Evolutionary conservation across 2,329 filamentous ascomycete genomes (phyloP).

Genomic region (Nothophaeocryptopus gaeumannii): DNA sequence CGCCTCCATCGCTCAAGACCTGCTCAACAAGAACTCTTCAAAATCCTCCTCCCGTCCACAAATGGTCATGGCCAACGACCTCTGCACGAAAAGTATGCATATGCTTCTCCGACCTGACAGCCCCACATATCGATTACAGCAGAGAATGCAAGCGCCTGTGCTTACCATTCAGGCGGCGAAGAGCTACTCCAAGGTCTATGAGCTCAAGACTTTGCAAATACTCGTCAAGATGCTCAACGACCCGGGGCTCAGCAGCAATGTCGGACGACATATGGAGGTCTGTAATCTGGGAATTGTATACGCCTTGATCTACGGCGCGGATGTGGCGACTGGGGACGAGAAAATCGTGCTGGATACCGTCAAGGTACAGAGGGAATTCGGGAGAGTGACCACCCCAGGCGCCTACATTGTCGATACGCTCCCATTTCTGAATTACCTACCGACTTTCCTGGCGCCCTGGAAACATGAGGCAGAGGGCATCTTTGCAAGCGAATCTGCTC

Average conservation of each 20-base stretch:
- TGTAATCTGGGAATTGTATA: neutral
- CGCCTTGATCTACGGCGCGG: conserved; percentile 38
- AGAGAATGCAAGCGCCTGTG: neutral
- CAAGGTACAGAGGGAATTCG: conserved; percentile 36
- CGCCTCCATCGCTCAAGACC: conserved; percentile 42
- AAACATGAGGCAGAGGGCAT: conserved; percentile 26
- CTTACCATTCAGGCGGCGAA: neutral
- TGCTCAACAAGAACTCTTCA: conserved; percentile 39
- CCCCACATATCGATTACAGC: conserved; percentile 40
- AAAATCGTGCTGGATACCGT: conserved; percentile 32
- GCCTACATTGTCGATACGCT: conserved; percentile 37
- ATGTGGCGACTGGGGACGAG: conserved; percentile 36
- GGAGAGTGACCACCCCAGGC: conserved; percentile 38
- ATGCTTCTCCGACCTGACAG: conserved; percentile 43
- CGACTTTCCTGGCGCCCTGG: conserved; percentile 31
- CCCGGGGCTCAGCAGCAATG: neutral
- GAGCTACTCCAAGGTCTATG: neutral
- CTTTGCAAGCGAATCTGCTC: neutral
- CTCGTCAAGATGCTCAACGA: neutral
- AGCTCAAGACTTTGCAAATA: neutral
- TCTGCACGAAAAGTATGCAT: conserved; percentile 25
- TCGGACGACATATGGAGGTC: neutral
- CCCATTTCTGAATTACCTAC: conserved; percentile 30
- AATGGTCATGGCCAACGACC: conserved; percentile 1
- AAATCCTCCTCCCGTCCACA: conserved; percentile 7